Conservation (phyloP, 768 basidiomycete genomes). For the Agaricus sinodeliciosus region DNA sequence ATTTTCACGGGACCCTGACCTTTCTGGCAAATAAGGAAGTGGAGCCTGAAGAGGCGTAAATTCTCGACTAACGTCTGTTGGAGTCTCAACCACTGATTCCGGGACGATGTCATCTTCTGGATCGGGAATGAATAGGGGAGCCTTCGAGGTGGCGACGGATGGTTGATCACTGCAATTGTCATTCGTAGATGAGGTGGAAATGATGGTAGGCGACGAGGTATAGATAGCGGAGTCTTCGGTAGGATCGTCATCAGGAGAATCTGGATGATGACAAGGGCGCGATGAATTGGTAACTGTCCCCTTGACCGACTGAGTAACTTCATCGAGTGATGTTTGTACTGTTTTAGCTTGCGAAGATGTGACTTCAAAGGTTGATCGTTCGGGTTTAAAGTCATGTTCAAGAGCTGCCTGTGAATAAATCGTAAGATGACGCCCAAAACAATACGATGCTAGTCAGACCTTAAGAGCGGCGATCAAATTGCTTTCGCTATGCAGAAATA, state of each 20-base stretch:
- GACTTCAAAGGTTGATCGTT: conserved; percentile 70
- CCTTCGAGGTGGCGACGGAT: not conserved
- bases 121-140: conserved; percentile 9
- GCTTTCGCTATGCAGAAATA: conserved; percentile 83
- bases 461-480: conserved; percentile 75
- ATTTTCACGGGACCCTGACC: not conserved
- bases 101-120: not conserved
- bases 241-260: not conserved
- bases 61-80: not conserved
- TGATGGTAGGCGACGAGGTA: not conserved
- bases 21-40: conserved; percentile 11
- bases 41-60: no score
- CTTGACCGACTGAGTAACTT: not conserved
- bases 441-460: conserved; percentile 30
- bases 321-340: conserved; percentile 3
- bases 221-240: not conserved
- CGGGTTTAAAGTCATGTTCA: conserved; percentile 59
- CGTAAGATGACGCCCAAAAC: not conserved
- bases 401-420: conserved; percentile 45
- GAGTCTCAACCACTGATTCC: not conserved
- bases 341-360: conserved; percentile 15
- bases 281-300: not conserved
- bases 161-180: not conserved
- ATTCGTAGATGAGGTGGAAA: not conserved
- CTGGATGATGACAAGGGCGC: not conserved